These are phyloP conservation scores for Fusarium caatingaense DNA, from an alignment of 2,329 filamentous ascomycete species.

Conservation along the genomic window DNA sequence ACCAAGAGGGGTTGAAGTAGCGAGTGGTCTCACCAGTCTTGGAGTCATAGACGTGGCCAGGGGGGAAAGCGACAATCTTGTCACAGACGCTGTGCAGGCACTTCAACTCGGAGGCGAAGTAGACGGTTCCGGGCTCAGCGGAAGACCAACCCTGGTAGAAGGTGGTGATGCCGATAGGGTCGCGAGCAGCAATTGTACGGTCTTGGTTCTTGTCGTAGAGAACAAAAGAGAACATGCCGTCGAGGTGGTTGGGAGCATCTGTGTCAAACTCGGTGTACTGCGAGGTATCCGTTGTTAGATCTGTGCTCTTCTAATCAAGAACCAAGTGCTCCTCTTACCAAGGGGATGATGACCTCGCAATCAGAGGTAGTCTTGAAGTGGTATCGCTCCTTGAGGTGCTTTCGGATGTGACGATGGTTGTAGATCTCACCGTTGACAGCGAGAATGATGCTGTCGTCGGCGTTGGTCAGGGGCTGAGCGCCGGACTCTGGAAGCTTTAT, in stretches of 20 bases:
- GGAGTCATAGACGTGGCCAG: conserved; percentile 96
- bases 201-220: conserved; percentile 96
- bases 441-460: conserved; percentile 86
- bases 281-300: conserved; percentile 24
- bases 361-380: conserved; percentile 99
- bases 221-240: conserved; percentile 99
- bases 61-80: conserved; percentile 92
- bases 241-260: conserved; percentile 91
- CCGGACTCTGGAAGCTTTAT: conserved; percentile 76
- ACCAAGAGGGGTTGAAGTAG: conserved; percentile 94
- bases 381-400: conserved; percentile 83
- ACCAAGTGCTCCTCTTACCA: conserved; percentile 66
- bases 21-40: conserved; percentile 84
- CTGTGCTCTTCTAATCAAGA: background rate
- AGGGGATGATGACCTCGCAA: conserved; percentile 97
- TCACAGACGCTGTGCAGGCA: conserved; percentile 93
- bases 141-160: conserved; percentile 96
- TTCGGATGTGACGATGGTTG: conserved; percentile 96
- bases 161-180: conserved; percentile 96
- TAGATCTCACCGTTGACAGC: conserved; percentile 99
- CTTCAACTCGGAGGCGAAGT: conserved; percentile 98
- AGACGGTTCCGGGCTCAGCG: conserved; percentile 83
- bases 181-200: conserved; percentile 91
- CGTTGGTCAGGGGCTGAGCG: conserved; percentile 93
- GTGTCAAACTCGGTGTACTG: conserved; percentile 93